Evolutionary conservation across 805 yeast genomes (phyloP).

Genomic region (Ogataea naganishii): DNA sequence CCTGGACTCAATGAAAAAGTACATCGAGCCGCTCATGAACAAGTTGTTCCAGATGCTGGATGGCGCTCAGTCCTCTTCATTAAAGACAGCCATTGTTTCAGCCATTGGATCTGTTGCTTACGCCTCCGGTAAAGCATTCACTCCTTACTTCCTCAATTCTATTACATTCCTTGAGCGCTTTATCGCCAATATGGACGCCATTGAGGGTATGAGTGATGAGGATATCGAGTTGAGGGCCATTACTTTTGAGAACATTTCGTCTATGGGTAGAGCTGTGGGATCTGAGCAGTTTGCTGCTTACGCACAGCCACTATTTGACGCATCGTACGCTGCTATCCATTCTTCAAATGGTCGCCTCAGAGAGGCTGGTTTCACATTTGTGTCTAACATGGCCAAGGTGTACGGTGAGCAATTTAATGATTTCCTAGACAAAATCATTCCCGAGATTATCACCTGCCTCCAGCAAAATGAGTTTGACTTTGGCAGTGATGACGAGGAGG

Average conservation of each 20-base stretch:
- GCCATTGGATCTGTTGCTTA: slow-evolving; percentile 97
- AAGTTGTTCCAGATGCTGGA: slow-evolving; percentile 79
- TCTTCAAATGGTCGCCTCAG: slow-evolving; percentile 79
- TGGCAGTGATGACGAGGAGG: slow-evolving; percentile 44
- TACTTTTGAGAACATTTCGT: slow-evolving; percentile 87
- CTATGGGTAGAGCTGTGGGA: slow-evolving; percentile 96
- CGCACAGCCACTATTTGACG: slow-evolving; percentile 82
- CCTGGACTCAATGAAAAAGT: slow-evolving; percentile 69
- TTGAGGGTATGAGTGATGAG: slow-evolving; percentile 77
- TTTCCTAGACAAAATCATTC: slow-evolving; percentile 74
- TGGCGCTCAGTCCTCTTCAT: slow-evolving; percentile 63
- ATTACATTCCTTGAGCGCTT: slow-evolving; percentile 76
- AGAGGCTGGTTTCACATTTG: slow-evolving; percentile 91
- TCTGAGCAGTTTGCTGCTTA: slow-evolving; percentile 77
- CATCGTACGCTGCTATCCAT: slow-evolving; percentile 72
- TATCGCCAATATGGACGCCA: slow-evolving; percentile 53
- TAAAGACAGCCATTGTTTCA: slow-evolving; percentile 77
- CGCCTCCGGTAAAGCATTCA: slow-evolving; percentile 83
- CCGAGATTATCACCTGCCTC: slow-evolving; percentile 74
- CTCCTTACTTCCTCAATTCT: slow-evolving; percentile 79
- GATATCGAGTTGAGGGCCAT: slow-evolving; percentile 87
- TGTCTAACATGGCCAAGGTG: slow-evolving; percentile 90
- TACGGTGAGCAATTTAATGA: slow-evolving; percentile 87
- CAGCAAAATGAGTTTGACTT: slow-evolving; percentile 80
- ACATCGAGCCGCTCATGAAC: slow-evolving; percentile 84